Evolutionary conservation across 2,329 filamentous ascomycete species (phyloP).

Genomic region (Penicillium sp.): DNA sequence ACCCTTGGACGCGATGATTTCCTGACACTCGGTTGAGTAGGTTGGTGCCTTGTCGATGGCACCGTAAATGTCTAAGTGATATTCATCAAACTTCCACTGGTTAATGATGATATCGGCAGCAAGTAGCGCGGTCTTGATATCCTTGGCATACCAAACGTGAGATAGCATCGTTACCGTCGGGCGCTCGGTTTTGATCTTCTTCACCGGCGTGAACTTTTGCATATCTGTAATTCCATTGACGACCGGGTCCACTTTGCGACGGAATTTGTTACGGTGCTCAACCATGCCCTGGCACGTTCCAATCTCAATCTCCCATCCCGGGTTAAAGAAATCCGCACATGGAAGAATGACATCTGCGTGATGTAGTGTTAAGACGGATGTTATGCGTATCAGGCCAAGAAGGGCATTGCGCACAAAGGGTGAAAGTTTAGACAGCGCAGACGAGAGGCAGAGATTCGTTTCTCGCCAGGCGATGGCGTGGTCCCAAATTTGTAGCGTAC

Average conservation of each 20-base stretch:
- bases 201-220: conserved; percentile 62
- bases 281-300: conserved; percentile 59
- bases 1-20: conserved; percentile 58
- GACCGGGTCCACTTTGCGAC: conserved; percentile 63
- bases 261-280: conserved; percentile 58
- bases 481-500: conserved; percentile 64
- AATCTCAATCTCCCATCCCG: conserved; percentile 64
- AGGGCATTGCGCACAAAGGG: conserved; percentile 52
- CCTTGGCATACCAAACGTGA: conserved; percentile 56
- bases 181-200: conserved; percentile 57
- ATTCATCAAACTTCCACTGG: conserved; percentile 65
- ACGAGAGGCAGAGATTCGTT: conserved; percentile 52
- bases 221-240: conserved; percentile 67
- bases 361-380: conserved; percentile 48
- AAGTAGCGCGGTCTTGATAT: conserved; percentile 64
- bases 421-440: conserved; percentile 51
- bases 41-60: conserved; percentile 63
- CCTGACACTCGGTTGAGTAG: conserved; percentile 60
- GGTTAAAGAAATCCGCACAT: conserved; percentile 63
- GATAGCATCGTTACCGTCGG: conserved; percentile 68
- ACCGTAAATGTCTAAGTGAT: conserved; percentile 63
- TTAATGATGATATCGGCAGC: conserved; percentile 67
- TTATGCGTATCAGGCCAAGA: conserved; percentile 50
- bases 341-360: conserved; percentile 63
- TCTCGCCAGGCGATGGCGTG: conserved; percentile 64